Evolutionary conservation across 106 monocot genomes (phyloP).

Genomic region (Dactylorhiza incarnata): DNA sequence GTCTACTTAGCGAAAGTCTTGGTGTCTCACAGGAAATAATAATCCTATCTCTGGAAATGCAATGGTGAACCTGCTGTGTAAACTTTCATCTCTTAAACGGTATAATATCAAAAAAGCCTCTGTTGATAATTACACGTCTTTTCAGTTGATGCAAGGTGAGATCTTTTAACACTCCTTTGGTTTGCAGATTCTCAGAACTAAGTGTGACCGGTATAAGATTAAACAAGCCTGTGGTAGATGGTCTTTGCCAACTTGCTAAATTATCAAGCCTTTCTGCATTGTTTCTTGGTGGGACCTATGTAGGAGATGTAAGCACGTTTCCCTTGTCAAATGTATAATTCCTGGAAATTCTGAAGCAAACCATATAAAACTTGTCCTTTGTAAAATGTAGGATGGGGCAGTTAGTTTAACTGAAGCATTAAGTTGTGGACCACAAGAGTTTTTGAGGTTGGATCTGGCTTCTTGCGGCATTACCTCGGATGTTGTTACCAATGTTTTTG

Average conservation of each 20-base stretch:
- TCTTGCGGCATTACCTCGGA: slow-evolving; percentile 49
- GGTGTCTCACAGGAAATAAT: slow-evolving; percentile 55
- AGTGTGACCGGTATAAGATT: slow-evolving; percentile 65
- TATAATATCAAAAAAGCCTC: slow-evolving; percentile 12
- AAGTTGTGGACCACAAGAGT: slow-evolving; percentile 48
- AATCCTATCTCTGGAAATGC: slow-evolving; percentile 76
- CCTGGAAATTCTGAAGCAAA: neutral
- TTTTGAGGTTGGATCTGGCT: slow-evolving; percentile 80
- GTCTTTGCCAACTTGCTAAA: slow-evolving; percentile 54
- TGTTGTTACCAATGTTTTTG: slow-evolving; percentile 39
- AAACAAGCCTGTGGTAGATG: slow-evolving; percentile 55
- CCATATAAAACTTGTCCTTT: neutral
- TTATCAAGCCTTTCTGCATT: slow-evolving; percentile 58
- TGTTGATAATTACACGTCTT: neutral
- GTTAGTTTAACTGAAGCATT: slow-evolving; percentile 47
- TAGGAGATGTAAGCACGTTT: slow-evolving; percentile 51
- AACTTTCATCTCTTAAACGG: slow-evolving; percentile 71
- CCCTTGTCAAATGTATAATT: neutral
- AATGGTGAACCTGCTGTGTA: slow-evolving; percentile 58
- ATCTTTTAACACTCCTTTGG: neutral
- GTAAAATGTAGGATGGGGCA: slow-evolving; percentile 50
- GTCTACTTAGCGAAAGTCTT: slow-evolving; percentile 2
- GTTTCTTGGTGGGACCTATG: slow-evolving; percentile 52
- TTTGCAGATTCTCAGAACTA: slow-evolving; percentile 81
- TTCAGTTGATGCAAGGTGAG: neutral